phyloP scores from a whole-genome alignment of 2,329 filamentous ascomycete genomes.

The Sporothrix dimorphospora region DNA sequence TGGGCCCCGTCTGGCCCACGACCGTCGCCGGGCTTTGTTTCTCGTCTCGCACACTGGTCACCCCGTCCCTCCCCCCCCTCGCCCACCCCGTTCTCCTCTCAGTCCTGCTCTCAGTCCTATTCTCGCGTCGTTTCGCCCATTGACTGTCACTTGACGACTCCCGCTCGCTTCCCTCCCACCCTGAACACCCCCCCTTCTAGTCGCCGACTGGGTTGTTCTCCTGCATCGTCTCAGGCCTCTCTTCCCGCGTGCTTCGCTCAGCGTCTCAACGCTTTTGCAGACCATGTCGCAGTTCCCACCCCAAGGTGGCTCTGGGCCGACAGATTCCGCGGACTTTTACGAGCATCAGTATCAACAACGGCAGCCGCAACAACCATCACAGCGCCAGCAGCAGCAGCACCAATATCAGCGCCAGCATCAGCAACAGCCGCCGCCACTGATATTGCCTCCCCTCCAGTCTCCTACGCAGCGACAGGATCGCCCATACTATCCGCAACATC shows the following conservation, averaged over 20 bases:
- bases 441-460: not conserved
- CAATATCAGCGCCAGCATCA: slow-evolving; percentile 18
- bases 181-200: not conserved
- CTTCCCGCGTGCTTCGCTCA: slow-evolving; percentile 17
- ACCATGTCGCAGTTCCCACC: slow-evolving; percentile 59
- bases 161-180: not conserved
- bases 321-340: slow-evolving; percentile 22
- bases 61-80: not conserved
- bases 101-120: not conserved
- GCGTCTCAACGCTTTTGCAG: slow-evolving; percentile 44
- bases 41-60: slow-evolving; percentile 12
- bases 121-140: slow-evolving; percentile 36
- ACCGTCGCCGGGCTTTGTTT: slow-evolving; percentile 26
- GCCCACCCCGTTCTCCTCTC: not conserved
- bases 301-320: slow-evolving; percentile 47
- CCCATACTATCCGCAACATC: slow-evolving; percentile 20
- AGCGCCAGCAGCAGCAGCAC: not conserved
- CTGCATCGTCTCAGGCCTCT: slow-evolving; percentile 22
- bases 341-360: not conserved
- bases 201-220: slow-evolving; percentile 34
- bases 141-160: slow-evolving; percentile 36
- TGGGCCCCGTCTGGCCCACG: slow-evolving; percentile 38
- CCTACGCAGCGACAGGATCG: slow-evolving; percentile 15
- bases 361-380: not conserved
- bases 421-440: not conserved